phyloP scores from a whole-genome alignment of 371 early-diverging fungal genomes.

The Saksenaea vasiformis region DNA sequence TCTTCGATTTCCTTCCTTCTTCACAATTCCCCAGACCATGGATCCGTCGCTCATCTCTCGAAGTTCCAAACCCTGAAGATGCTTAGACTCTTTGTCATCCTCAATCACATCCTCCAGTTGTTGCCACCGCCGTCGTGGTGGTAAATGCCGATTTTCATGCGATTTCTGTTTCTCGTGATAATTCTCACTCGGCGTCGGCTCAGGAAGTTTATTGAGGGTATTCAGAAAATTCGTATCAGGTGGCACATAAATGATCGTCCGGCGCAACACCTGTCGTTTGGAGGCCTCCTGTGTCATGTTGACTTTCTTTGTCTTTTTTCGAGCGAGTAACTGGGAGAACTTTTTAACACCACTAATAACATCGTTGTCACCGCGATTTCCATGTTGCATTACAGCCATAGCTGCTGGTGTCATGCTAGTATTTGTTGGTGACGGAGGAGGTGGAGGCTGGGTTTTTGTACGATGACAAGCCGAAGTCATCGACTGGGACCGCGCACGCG shows the following conservation, averaged over 20 bases:
- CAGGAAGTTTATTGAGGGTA: not conserved
- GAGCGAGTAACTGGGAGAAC: slow-evolving; percentile 19
- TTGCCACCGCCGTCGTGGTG: not conserved
- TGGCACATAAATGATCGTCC: slow-evolving; percentile 52
- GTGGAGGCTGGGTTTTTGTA: not conserved
- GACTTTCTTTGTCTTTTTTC: slow-evolving; percentile 19
- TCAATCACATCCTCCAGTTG: slow-evolving; percentile 9
- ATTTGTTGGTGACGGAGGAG: not conserved
- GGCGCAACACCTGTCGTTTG: slow-evolving; percentile 33
- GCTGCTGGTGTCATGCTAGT: slow-evolving; percentile 22
- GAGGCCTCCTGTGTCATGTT: slow-evolving; percentile 10
- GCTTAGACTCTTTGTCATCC: slow-evolving; percentile 3
- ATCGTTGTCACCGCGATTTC: not conserved
- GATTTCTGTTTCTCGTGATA: not conserved
- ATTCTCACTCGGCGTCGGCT: not conserved
- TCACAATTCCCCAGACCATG: slow-evolving; percentile 36
- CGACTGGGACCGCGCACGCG: not conserved
- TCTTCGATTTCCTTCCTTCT: slow-evolving; percentile 32
- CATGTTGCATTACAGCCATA: slow-evolving; percentile 27
- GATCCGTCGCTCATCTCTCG: slow-evolving; percentile 36
- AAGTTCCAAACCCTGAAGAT: slow-evolving; percentile 31
- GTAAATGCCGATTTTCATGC: not conserved
- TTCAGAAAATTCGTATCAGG: slow-evolving; percentile 38
- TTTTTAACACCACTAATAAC: slow-evolving; percentile 8
- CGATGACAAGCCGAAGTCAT: not conserved